phyloP scores from a whole-genome alignment of 768 basidiomycete genomes.

The button mushroom (Agaricus bisporus) region DNA sequence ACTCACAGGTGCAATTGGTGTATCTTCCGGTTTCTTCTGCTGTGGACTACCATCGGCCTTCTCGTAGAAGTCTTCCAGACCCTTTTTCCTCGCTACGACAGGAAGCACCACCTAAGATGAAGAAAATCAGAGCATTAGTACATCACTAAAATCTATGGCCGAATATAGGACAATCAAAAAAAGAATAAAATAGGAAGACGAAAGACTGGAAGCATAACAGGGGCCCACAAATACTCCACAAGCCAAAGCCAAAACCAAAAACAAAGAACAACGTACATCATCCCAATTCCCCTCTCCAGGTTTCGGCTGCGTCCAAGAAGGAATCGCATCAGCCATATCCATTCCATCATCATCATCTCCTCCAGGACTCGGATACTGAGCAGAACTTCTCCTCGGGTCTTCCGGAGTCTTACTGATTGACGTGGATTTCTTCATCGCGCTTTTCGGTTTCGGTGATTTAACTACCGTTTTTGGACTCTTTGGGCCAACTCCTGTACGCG shows the following conservation, averaged over 20 bases:
- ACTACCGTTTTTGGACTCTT: conserved; percentile 19
- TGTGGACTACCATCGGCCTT: conserved; percentile 63
- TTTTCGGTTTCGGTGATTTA: conserved; percentile 27
- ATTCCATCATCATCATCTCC: conserved; percentile 40
- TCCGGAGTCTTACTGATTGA: conserved; percentile 27
- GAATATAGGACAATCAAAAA: not conserved
- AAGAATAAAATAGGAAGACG: too few relatives aligned
- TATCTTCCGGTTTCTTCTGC: conserved; percentile 34
- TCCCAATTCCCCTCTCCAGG: conserved; percentile 75
- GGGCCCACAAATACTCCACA: not conserved
- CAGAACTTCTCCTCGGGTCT: conserved; percentile 50
- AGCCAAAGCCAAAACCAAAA: conserved; percentile 5
- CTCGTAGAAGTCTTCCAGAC: conserved; percentile 65
- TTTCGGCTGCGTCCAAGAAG: conserved; percentile 74
- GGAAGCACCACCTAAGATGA: conserved; percentile 67
- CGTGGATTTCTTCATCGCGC: conserved; percentile 26
- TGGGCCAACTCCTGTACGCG: conserved; percentile 21
- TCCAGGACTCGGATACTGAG: conserved; percentile 57
- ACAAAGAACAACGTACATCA: conserved; percentile 43
- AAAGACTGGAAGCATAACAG: too few relatives aligned
- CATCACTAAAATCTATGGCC: not conserved
- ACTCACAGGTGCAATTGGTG: conserved; percentile 52
- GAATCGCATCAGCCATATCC: conserved; percentile 70
- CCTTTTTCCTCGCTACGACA: conserved; percentile 79
- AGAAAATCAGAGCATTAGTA: conserved; percentile 1